These are phyloP conservation scores for Linnemannia zychae DNA, from an alignment of 192 early-diverging fungal species.

Conservation along the genomic window DNA sequence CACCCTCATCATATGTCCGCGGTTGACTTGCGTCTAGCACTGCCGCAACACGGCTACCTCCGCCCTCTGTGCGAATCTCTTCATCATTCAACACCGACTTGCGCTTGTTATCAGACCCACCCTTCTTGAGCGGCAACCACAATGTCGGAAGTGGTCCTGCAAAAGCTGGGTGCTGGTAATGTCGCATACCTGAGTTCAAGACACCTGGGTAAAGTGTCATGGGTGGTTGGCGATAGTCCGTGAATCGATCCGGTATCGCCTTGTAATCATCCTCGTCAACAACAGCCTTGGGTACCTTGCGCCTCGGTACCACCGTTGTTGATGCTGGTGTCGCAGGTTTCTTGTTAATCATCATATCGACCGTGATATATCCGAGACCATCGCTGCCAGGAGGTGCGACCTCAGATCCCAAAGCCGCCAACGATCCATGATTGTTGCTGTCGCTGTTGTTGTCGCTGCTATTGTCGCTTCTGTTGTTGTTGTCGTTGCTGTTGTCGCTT, in stretches of 20 bases:
- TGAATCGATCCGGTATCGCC: slow-evolving; percentile 73
- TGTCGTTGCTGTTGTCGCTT: not conserved
- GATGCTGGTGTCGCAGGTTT: not conserved
- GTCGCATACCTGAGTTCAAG: slow-evolving; percentile 77
- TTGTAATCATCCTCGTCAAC: slow-evolving; percentile 76
- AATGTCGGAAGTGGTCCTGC: slow-evolving; percentile 74
- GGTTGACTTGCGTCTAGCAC: not conserved
- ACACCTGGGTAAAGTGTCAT: slow-evolving; percentile 79
- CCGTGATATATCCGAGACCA: slow-evolving; percentile 11
- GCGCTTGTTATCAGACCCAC: not conserved
- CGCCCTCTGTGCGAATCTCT: not conserved
- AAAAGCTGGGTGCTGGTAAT: slow-evolving; percentile 77
- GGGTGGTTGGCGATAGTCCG: slow-evolving; percentile 81
- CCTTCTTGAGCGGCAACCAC: slow-evolving; percentile 76
- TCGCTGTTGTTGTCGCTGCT: not conserved
- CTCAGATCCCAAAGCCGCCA: slow-evolving; percentile 4
- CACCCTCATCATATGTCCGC: slow-evolving; percentile 32
- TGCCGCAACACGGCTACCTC: not conserved
- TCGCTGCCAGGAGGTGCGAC: not conserved
- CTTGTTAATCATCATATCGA: slow-evolving; percentile 6
- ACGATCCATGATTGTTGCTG: not conserved
- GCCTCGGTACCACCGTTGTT: not conserved
- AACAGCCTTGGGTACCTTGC: slow-evolving; percentile 29
- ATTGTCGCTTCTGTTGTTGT: no score
- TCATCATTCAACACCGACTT: slow-evolving; percentile 3